Percentiles rank a stretch among this genome's conserved stretches.
Evolutionary conservation across 1,284 basidiomycete species (phyloP).

Genomic region (Xerocomus minutiporus): DNA sequence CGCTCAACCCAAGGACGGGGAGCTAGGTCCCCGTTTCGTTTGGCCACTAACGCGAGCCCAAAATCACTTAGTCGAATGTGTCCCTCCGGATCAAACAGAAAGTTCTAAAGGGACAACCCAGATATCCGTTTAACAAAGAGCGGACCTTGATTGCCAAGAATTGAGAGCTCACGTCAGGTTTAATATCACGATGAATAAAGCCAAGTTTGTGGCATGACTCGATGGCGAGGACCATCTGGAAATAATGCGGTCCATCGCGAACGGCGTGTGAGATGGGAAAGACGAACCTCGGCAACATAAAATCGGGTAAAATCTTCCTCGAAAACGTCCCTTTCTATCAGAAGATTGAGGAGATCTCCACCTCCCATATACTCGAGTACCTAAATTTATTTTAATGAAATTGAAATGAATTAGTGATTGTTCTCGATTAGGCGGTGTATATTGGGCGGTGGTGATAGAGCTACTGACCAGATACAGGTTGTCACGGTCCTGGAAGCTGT

Average conservation of each 20-base stretch:
- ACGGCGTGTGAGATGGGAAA: slow-evolving; percentile 21
- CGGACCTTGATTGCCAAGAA: slow-evolving; percentile 31
- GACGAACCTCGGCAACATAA: slow-evolving; percentile 84
- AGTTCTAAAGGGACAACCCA: slow-evolving; percentile 62
- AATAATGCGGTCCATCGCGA: slow-evolving; percentile 23
- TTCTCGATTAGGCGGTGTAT: slow-evolving; percentile 20
- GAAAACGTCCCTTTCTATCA: slow-evolving; percentile 92
- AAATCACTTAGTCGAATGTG: slow-evolving; percentile 96
- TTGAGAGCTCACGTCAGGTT: slow-evolving; percentile 70
- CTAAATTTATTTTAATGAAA: slow-evolving; percentile 56
- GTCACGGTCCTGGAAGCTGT: slow-evolving; percentile 90
- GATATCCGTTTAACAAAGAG: slow-evolving; percentile 25
- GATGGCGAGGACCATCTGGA: slow-evolving; percentile 91
- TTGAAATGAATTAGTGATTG: slow-evolving; percentile 45
- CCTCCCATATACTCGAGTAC: slow-evolving; percentile 93
- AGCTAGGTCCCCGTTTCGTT: slow-evolving; percentile 23
- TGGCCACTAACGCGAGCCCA: slow-evolving; percentile 74
- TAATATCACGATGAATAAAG: slow-evolving; percentile 97
- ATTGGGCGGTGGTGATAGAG: slow-evolving; percentile 31
- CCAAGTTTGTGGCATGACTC: slow-evolving; percentile 92
- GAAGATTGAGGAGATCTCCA: slow-evolving; percentile 90
- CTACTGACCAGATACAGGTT: slow-evolving; percentile 84
- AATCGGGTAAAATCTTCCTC: slow-evolving; percentile 92
- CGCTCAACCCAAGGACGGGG: slow-evolving; percentile 8
- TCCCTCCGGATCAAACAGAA: slow-evolving; percentile 88